Evolutionary conservation across 495 filamentous ascomycete species (phyloP).

Genomic region (Venustampulla echinocandica): DNA sequence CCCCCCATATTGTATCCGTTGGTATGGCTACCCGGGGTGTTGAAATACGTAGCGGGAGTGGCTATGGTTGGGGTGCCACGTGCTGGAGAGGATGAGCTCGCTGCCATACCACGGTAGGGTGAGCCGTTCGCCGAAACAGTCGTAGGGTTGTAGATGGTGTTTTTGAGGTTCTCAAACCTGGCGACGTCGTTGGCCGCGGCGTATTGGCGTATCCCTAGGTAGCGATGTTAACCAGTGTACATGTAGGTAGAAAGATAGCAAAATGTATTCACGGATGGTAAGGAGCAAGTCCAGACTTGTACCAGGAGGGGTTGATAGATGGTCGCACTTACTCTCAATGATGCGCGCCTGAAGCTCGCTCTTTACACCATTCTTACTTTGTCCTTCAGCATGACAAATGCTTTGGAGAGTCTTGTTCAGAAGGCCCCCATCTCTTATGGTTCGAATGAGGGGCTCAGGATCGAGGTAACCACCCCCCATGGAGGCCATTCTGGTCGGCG

Average conservation of each 20-base stretch:
- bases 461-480: constrained; percentile 29
- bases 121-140: background rate
- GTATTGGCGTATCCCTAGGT: constrained; percentile 9
- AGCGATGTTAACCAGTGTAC: background rate
- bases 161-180: constrained; percentile 28
- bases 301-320: background rate
- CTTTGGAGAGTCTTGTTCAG: constrained; percentile 65
- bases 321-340: constrained; percentile 56
- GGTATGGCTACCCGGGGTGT: constrained; percentile 5
- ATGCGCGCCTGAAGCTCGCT: constrained; percentile 67
- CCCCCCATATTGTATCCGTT: constrained; percentile 5
- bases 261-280: background rate
- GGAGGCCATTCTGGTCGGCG: constrained; percentile 19
- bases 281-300: background rate
- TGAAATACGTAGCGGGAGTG: constrained; percentile 18
- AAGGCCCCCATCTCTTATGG: constrained; percentile 26
- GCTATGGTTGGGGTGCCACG: constrained; percentile 12
- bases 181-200: constrained; percentile 24
- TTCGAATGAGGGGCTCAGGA: constrained; percentile 30
- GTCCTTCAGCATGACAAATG: constrained; percentile 60
- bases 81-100: constrained; percentile 1
- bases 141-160: constrained; percentile 25
- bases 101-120: background rate
- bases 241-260: background rate
- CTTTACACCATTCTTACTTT: constrained; percentile 74